Conservation (phyloP, 1,139 yeast species). For the Taphrina pruni region DNA sequence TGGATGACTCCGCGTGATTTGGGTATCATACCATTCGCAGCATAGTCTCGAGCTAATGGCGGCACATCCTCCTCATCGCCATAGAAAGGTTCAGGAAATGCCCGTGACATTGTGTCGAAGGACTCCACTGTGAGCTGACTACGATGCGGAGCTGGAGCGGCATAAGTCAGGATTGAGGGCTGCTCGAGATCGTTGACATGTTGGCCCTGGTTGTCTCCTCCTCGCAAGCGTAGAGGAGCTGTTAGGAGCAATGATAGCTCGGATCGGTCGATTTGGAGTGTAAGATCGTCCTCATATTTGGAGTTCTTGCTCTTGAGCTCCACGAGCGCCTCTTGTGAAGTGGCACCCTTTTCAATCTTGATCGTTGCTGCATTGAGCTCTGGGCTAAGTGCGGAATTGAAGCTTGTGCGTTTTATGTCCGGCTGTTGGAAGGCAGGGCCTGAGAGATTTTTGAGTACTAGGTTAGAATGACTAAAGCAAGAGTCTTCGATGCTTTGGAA, state of each 20-base stretch:
- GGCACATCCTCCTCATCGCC: slow-evolving; percentile 32
- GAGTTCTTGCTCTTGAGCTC: not conserved
- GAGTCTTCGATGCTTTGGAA: slow-evolving; percentile 29
- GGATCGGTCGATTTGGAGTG: not conserved
- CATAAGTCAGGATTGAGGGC: not conserved
- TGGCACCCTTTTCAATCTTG: not conserved
- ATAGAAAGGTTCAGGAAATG: slow-evolving; percentile 36
- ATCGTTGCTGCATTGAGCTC: not conserved
- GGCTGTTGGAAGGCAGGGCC: too few relatives aligned
- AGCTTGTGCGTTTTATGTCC: too few relatives aligned
- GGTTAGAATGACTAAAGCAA: slow-evolving; percentile 13
- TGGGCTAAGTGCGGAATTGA: too few relatives aligned
- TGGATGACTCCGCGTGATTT: slow-evolving; percentile 9
- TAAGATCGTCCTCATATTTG: not conserved
- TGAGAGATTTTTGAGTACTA: not conserved
- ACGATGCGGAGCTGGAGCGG: not conserved
- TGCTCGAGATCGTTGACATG: not conserved
- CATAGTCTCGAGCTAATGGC: slow-evolving; percentile 11
- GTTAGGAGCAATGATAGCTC: not conserved
- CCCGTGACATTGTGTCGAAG: slow-evolving; percentile 8
- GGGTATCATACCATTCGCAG: slow-evolving; percentile 30
- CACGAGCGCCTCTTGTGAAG: not conserved
- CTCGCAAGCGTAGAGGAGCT: slow-evolving; percentile 13
- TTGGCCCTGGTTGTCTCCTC: slow-evolving; percentile 9
- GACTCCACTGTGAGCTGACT: not conserved